phyloP scores from a whole-genome alignment of 768 basidiomycete species.

The Collybiopsis confluens region DNA sequence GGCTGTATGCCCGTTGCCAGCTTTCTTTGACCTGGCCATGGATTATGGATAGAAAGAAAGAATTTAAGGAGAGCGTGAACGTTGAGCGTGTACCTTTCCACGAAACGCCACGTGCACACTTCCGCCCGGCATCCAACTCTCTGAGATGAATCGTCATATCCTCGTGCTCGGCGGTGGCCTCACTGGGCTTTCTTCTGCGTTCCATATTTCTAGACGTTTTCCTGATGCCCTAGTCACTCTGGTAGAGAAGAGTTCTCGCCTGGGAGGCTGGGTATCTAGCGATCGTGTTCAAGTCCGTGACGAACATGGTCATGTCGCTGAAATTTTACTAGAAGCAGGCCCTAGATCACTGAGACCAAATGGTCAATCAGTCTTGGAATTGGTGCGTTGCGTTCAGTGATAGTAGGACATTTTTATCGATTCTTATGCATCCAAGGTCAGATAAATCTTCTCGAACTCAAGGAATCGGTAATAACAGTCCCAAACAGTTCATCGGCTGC shows the following conservation, averaged over 20 bases:
- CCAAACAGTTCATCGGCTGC: constrained; percentile 68
- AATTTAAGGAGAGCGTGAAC: background rate
- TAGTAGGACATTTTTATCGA: constrained; percentile 3
- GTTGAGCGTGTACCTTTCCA: background rate
- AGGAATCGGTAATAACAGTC: constrained; percentile 59
- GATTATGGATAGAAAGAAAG: background rate
- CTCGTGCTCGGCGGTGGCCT: constrained; percentile 79
- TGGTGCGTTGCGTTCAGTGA: constrained; percentile 47
- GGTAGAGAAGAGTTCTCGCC: constrained; percentile 55
- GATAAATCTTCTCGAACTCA: constrained; percentile 73
- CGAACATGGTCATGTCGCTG: constrained; percentile 21
- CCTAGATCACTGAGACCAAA: constrained; percentile 84
- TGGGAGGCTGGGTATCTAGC: constrained; percentile 87
- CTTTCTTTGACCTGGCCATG: constrained; percentile 14
- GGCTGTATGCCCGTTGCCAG: constrained; percentile 6
- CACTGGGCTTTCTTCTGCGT: constrained; percentile 78
- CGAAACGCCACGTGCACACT: background rate
- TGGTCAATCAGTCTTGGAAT: constrained; percentile 66
- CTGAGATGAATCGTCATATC: constrained; percentile 31
- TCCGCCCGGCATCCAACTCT: background rate
- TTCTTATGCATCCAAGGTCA: constrained; percentile 28
- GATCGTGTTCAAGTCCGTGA: constrained; percentile 43
- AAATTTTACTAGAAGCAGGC: constrained; percentile 76
- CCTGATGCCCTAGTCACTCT: constrained; percentile 58
- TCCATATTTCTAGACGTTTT: constrained; percentile 66